phyloP scores from a whole-genome alignment of 2,329 filamentous ascomycete genomes.

The Sporothrix luriei region DNA sequence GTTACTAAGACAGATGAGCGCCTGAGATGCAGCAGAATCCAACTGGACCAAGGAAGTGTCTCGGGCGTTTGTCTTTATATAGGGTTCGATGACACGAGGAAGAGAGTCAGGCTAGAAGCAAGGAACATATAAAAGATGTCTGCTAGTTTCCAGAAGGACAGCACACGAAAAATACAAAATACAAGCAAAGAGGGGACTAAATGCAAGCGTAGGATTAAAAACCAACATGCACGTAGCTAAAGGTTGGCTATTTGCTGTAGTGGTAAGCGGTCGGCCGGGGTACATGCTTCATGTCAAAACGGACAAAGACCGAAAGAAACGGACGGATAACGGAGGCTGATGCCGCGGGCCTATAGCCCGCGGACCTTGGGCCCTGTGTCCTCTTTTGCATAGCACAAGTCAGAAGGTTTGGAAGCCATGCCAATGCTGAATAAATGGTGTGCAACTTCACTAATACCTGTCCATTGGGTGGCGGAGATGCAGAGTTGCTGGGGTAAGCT shows the following conservation, averaged over 20 bases:
- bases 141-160: slow-evolving; percentile 2
- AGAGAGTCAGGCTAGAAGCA: neutral
- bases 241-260: neutral
- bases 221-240: slow-evolving; percentile 10
- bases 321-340: slow-evolving; percentile 11
- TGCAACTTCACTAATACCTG: neutral
- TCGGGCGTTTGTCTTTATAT: slow-evolving; percentile 11
- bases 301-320: neutral
- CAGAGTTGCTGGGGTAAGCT: neutral
- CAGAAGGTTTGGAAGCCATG: neutral
- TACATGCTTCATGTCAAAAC: neutral
- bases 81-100: neutral
- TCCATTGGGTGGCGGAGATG: neutral
- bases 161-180: neutral
- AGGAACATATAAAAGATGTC: slow-evolving; percentile 3
- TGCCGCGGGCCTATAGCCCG: neutral
- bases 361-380: neutral
- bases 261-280: neutral
- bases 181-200: neutral
- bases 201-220: neutral
- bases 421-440: neutral
- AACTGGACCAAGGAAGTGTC: neutral
- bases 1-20: neutral
- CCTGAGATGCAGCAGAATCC: neutral
- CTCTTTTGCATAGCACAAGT: neutral